Evolutionary conservation across 768 basidiomycete genomes (phyloP).

Genomic region (Hemileccinum impolitum): DNA sequence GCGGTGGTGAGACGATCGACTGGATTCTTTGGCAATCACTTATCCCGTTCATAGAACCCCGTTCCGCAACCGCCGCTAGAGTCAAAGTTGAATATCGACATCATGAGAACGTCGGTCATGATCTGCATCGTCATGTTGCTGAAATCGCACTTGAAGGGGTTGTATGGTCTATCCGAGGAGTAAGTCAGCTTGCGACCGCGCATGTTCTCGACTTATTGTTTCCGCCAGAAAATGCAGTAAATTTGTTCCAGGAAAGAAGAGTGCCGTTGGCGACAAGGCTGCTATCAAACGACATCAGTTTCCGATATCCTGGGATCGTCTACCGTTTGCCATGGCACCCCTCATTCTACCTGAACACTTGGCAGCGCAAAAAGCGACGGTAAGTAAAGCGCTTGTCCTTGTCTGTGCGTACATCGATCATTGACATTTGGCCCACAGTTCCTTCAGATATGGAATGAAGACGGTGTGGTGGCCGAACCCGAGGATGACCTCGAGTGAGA

Average conservation of each 20-base stretch:
- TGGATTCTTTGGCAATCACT: neutral
- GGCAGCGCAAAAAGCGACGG: constrained; percentile 57
- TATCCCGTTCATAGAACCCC: neutral
- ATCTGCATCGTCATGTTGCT: constrained; percentile 85
- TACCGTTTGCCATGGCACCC: constrained; percentile 62
- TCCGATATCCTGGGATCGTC: constrained; percentile 67
- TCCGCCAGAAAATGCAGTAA: constrained; percentile 83
- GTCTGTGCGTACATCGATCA: neutral
- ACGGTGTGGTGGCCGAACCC: constrained; percentile 67
- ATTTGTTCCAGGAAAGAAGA: constrained; percentile 87
- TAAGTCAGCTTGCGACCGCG: constrained; percentile 36
- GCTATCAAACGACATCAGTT: constrained; percentile 59
- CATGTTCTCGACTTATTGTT: neutral
- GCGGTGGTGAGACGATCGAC: constrained; percentile 3
- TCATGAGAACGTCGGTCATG: constrained; percentile 69
- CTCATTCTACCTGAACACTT: constrained; percentile 63
- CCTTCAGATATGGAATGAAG: constrained; percentile 78
- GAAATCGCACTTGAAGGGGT: constrained; percentile 76
- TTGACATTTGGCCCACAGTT: constrained; percentile 42
- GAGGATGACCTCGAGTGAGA: constrained; percentile 43
- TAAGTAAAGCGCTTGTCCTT: constrained; percentile 36
- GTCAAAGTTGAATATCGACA: constrained; percentile 14
- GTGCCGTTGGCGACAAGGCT: constrained; percentile 80
- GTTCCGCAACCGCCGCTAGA: neutral
- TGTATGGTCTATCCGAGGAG: constrained; percentile 92